Evolutionary conservation across 2,329 filamentous ascomycete species (phyloP).

Genomic region (Arthrobotrys sphaeroides): DNA sequence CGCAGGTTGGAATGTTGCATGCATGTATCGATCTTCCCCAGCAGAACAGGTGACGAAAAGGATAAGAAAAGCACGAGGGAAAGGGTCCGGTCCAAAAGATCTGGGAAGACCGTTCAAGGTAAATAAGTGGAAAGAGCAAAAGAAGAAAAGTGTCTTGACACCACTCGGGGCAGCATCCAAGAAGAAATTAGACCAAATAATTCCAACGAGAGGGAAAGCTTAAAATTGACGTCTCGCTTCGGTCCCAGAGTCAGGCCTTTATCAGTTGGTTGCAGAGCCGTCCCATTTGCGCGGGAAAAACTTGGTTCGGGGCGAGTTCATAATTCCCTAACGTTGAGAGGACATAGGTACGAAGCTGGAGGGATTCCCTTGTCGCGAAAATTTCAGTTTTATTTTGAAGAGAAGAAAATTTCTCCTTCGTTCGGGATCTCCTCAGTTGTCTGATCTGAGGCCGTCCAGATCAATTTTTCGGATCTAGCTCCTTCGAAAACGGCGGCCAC

Average conservation of each 20-base stretch:
- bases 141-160: constrained; percentile 39
- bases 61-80: constrained; percentile 24
- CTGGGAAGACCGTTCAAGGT: constrained; percentile 14
- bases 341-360: constrained; percentile 24
- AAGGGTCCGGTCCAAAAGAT: constrained; percentile 23
- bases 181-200: constrained; percentile 49
- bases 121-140: constrained; percentile 29
- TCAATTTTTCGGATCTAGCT: constrained; percentile 48
- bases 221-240: constrained; percentile 55
- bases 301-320: constrained; percentile 45
- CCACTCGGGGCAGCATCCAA: constrained; percentile 32
- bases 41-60: constrained; percentile 30
- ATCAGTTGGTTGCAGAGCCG: constrained; percentile 38
- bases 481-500: constrained; percentile 43
- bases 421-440: constrained; percentile 40
- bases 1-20: constrained; percentile 33
- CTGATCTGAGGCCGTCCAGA: constrained; percentile 24
- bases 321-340: constrained; percentile 31
- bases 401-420: constrained; percentile 39
- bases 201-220: constrained; percentile 48
- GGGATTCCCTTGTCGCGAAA: constrained; percentile 18
- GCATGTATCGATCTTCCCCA: constrained; percentile 23
- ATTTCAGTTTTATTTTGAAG: constrained; percentile 21
- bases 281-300: constrained; percentile 42
- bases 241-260: constrained; percentile 42